These are phyloP conservation scores for Favolaschia claudopus DNA, from an alignment of 768 basidiomycete species.

Conservation along the genomic window DNA sequence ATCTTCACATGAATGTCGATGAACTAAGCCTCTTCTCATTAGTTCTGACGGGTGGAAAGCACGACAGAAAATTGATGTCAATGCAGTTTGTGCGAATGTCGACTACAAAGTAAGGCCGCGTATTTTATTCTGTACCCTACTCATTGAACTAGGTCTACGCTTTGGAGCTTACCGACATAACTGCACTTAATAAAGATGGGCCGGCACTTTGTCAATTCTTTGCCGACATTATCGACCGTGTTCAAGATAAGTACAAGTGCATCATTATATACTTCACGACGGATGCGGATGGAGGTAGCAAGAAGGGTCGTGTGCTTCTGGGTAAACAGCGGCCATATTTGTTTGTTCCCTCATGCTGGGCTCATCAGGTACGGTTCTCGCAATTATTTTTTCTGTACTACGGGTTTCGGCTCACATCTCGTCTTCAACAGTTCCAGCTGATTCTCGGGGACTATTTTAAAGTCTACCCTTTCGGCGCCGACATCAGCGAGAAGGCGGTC, in stretches of 20 bases:
- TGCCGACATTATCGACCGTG: background rate
- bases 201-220: background rate
- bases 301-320: slow-evolving; percentile 8
- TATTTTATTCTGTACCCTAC: background rate
- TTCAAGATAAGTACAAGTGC: slow-evolving; percentile 12
- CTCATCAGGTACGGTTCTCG: slow-evolving; percentile 8
- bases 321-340: background rate
- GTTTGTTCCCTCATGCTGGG: slow-evolving; percentile 13
- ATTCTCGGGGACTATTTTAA: slow-evolving; percentile 14
- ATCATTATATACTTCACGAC: slow-evolving; percentile 4
- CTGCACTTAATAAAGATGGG: slow-evolving; percentile 10
- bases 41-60: slow-evolving; percentile 12
- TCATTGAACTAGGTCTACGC: background rate
- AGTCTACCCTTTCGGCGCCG: background rate
- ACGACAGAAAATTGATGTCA: background rate
- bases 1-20: background rate
- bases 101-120: background rate
- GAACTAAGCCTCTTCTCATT: background rate
- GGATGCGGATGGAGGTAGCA: slow-evolving; percentile 20
- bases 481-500: background rate
- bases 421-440: slow-evolving; percentile 10
- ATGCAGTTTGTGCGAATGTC: background rate
- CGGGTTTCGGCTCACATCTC: no score
- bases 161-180: slow-evolving; percentile 11
- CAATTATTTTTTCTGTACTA: background rate